These are phyloP conservation scores for Quercus phellos DNA, from an alignment of 331 rosid genomes.

Conservation along the genomic window DNA sequence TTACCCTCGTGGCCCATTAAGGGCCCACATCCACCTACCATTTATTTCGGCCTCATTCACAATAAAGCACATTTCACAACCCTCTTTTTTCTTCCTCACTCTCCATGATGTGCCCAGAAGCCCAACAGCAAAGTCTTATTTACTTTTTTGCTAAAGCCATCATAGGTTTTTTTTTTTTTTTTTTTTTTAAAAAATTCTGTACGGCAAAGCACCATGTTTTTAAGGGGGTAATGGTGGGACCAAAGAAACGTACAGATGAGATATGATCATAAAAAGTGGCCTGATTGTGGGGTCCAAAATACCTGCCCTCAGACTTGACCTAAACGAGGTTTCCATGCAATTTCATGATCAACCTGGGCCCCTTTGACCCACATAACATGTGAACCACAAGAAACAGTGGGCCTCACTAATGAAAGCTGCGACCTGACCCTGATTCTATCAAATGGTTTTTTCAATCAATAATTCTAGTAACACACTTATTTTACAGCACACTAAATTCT, in stretches of 20 bases:
- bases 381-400: constrained; percentile 3
- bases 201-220: constrained; percentile 20
- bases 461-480: too few species aligned
- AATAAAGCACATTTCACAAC: neutral
- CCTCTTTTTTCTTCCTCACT: neutral
- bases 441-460: too few species aligned
- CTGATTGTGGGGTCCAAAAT: neutral
- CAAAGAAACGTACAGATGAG: neutral
- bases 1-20: constrained; percentile 6
- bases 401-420: neutral
- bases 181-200: neutral
- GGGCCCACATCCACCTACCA: constrained; percentile 19
- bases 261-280: neutral
- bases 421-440: too few species aligned
- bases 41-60: constrained; percentile 8
- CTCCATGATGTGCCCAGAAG: constrained; percentile 32
- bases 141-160: constrained; percentile 21
- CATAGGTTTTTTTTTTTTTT: neutral
- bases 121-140: constrained; percentile 25
- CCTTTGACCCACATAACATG: constrained; percentile 6
- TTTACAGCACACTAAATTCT: too few species aligned
- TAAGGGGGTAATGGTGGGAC: neutral
- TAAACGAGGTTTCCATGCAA: neutral
- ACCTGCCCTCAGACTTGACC: neutral
- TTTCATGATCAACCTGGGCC: constrained; percentile 3